Percentiles rank a stretch among this genome's conserved stretches.
Evolutionary conservation across 106 monocot species (phyloP).

Genomic region (Triglochin maritima): DNA sequence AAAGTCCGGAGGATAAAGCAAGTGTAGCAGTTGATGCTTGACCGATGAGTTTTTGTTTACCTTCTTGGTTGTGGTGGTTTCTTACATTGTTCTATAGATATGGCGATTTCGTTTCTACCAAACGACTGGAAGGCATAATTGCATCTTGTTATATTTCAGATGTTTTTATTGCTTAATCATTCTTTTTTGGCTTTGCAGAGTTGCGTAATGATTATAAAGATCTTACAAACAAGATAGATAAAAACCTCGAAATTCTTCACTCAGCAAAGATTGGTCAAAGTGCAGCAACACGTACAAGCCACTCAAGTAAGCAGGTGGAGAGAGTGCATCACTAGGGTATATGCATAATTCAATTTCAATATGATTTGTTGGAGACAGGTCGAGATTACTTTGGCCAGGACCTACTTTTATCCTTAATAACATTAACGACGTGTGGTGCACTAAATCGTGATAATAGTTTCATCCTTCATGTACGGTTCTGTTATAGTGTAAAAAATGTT

Average conservation of each 20-base stretch:
- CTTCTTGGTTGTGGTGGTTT: no score
- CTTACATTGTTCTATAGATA: no score
- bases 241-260: constrained; percentile 32
- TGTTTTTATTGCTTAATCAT: neutral
- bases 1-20: no score
- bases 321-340: no score
- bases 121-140: no score
- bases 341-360: neutral
- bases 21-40: no score
- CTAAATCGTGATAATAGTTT: no score
- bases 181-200: constrained; percentile 13
- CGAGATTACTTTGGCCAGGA: neutral
- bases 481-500: neutral
- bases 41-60: no score
- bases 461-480: neutral
- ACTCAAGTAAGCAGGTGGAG: constrained; percentile 9
- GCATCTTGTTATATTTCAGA: no score
- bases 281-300: constrained; percentile 2
- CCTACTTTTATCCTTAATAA: neutral
- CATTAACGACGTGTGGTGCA: neutral
- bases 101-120: no score
- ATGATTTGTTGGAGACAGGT: neutral
- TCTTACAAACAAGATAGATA: constrained; percentile 29
- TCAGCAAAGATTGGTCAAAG: constrained; percentile 17
- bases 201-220: constrained; percentile 29